Percentiles rank a stretch among this genome's conserved stretches.
Evolutionary conservation across 2,329 filamentous ascomycete genomes (phyloP).

Genomic region (Ambrosiella cleistominuta): DNA sequence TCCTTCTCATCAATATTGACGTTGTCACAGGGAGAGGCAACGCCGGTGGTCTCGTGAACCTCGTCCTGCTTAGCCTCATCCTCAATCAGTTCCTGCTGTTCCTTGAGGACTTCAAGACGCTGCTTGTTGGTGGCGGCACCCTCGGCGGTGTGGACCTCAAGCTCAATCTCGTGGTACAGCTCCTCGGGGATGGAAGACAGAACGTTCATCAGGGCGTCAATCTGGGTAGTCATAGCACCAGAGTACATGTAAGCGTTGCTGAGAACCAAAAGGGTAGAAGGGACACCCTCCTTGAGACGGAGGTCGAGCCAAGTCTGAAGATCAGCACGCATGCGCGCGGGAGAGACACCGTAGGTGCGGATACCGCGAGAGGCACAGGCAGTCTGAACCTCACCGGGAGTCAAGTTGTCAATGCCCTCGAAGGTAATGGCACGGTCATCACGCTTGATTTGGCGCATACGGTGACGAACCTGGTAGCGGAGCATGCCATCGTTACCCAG

Average conservation of each 20-base stretch:
- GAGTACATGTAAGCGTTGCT: constrained; percentile 98
- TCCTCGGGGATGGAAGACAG: constrained; percentile 92
- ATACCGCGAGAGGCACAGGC: constrained; percentile 85
- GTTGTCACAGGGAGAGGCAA: constrained; percentile 62
- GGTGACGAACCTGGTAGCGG: constrained; percentile 87
- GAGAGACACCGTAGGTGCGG: constrained; percentile 80
- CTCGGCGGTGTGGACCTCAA: constrained; percentile 92
- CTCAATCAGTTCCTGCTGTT: constrained; percentile 94
- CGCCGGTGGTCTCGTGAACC: constrained; percentile 56
- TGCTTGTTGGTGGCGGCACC: constrained; percentile 98
- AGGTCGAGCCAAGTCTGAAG: constrained; percentile 89
- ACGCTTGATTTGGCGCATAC: constrained; percentile 98
- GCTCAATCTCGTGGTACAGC: constrained; percentile 97
- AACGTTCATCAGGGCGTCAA: constrained; percentile 82
- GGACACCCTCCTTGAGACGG: constrained; percentile 83
- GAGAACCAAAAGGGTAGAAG: constrained; percentile 82
- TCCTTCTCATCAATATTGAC: constrained; percentile 94
- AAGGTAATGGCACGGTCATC: constrained; percentile 89
- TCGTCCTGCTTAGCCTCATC: constrained; percentile 90
- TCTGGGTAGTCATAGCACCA: constrained; percentile 74
- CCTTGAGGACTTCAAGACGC: constrained; percentile 90
- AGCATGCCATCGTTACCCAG: constrained; percentile 97
- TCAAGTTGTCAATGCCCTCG: constrained; percentile 82
- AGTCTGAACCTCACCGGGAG: constrained; percentile 81
- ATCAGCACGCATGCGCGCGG: constrained; percentile 72